Evolutionary conservation across 371 early-diverging fungal genomes (phyloP).

Genomic region (Dichotomocladium elegans): DNA sequence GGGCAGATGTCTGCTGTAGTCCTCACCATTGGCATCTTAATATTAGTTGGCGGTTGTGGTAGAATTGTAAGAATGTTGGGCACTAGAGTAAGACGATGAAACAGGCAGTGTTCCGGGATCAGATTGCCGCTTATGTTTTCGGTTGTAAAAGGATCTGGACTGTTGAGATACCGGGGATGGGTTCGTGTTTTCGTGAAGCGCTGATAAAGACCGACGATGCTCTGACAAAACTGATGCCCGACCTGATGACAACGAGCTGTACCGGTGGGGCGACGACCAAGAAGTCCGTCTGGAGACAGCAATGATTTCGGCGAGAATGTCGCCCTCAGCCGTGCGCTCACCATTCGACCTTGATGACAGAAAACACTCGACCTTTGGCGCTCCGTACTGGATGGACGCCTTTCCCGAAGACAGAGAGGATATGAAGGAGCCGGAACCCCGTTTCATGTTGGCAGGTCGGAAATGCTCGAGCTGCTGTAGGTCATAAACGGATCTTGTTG

Average conservation of each 20-base stretch:
- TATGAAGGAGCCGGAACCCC: conserved; percentile 13
- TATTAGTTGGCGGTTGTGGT: too few relatives aligned
- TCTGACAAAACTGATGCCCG: background rate
- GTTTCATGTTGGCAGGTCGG: conserved; percentile 15
- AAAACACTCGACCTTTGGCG: conserved; percentile 2
- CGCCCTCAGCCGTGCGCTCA: background rate
- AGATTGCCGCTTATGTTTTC: too few relatives aligned
- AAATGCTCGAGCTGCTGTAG: conserved; percentile 12
- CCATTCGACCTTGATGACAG: background rate
- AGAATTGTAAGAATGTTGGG: too few relatives aligned
- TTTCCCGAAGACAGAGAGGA: conserved; percentile 42
- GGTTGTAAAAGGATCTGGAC: too few relatives aligned
- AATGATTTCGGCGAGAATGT: background rate
- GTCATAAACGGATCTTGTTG: background rate
- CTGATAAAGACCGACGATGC: background rate
- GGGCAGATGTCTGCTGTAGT: background rate
- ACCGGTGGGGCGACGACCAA: background rate
- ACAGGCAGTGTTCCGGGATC: too few relatives aligned
- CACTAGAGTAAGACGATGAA: too few relatives aligned
- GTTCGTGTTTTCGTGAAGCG: too few relatives aligned
- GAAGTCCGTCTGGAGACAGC: background rate
- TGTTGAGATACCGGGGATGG: too few relatives aligned
- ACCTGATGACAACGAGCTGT: background rate
- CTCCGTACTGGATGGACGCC: conserved; percentile 34
- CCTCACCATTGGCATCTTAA: background rate